A percentile compares a stretch with the other conserved stretches of the same genome.
Evolutionary conservation across 495 filamentous ascomycete species (phyloP).

Genomic region (Hypoxylon lenormandii): DNA sequence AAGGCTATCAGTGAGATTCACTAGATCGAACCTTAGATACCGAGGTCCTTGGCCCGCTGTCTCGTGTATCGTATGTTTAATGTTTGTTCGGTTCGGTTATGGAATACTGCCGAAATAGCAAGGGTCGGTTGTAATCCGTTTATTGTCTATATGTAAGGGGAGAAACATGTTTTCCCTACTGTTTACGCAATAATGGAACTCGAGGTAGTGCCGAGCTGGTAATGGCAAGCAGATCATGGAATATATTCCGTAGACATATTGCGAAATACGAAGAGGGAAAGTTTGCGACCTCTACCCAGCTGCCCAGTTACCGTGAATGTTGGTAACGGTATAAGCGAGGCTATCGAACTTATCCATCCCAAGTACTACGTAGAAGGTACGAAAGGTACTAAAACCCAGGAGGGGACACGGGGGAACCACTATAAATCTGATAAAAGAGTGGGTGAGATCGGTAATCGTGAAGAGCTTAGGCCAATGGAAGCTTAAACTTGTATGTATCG

Average conservation of each 20-base stretch:
- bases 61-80: too few species aligned
- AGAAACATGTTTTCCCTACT: neutral
- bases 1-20: too few species aligned
- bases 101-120: slow-evolving; percentile 15
- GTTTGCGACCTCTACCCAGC: neutral
- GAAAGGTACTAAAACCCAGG: neutral
- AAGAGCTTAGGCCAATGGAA: slow-evolving; percentile 34
- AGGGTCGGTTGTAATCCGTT: too few species aligned
- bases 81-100: neutral
- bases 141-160: neutral
- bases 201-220: too few species aligned
- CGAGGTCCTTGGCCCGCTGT: neutral
- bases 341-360: neutral
- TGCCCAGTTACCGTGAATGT: too few species aligned
- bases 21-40: neutral
- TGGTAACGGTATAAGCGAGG: slow-evolving; percentile 5
- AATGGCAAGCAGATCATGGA: too few species aligned
- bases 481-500: slow-evolving; percentile 6
- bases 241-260: neutral
- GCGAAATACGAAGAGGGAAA: slow-evolving; percentile 3
- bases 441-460: slow-evolving; percentile 47
- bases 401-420: slow-evolving; percentile 5
- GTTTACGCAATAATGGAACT: too few species aligned
- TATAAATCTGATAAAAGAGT: slow-evolving; percentile 35
- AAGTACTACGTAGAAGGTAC: neutral